Evolutionary conservation across 345 rosid genomes (phyloP), one percentile per base, ranked within the genome.

Genomic region (Camelina sativa): DNA sequence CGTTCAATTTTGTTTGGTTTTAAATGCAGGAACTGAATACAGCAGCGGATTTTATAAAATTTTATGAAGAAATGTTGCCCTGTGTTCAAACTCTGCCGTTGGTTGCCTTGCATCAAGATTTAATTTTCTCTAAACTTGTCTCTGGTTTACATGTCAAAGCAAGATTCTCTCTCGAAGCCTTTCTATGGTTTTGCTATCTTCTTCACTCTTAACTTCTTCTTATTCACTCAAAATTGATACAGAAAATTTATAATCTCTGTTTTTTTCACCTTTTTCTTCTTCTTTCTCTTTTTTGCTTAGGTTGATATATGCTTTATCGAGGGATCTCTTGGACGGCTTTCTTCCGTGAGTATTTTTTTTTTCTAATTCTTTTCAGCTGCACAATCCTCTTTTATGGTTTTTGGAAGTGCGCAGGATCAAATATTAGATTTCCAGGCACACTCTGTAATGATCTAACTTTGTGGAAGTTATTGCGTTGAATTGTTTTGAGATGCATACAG

Each of bases 81-180:
- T 55, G 80, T 71, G 95, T 87, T 34, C 97, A 89, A 65, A 91
- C 84, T 34, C 80, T 87, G 40, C 89, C 89, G 11, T 79, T 84
- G 80, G 70, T 91, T 46, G 51, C 84, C 10, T 74, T 81, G 54
- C 91, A 91, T 72, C 85, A 85, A 69, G 93, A 93, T 30, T 62
- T 76, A 25, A 88, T 93, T 66, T 76, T 93, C 73, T 74, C 83
- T 5, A 82, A 82, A 65, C 96, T 93, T 62, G 69, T 84, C 32
- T 82, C 86, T 52, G 84, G 86, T 61, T 80, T 93, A 75, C 90
- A 87, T 28, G 78, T 91, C 83, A 78, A 85, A 82, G 91, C 97
- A 34, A 86, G 89, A 55, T 78, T 91, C 5, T 93, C 98, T 6
- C 85, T 93, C 38, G 92, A 89, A 82, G 89, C 98, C 48, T 81